Conservation (phyloP, 768 basidiomycete species). For the Naganishia onofrii region DNA sequence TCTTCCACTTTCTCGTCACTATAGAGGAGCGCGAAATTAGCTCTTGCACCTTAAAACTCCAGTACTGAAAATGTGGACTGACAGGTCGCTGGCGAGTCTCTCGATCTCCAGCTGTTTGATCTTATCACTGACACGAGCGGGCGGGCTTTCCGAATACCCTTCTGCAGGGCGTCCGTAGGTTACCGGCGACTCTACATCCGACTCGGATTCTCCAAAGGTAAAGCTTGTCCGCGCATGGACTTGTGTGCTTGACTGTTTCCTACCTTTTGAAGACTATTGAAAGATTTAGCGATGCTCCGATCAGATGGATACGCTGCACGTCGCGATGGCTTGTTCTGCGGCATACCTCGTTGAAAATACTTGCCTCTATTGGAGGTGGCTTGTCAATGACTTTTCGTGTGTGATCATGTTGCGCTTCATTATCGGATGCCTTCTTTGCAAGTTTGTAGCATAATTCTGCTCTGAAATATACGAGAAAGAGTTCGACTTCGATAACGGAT, state of each 20-base stretch:
- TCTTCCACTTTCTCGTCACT: slow-evolving; percentile 80
- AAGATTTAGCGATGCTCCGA: neutral
- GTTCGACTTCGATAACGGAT: neutral
- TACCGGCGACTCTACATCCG: neutral
- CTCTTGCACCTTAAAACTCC: neutral
- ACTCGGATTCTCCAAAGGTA: slow-evolving; percentile 6
- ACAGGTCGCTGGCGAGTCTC: slow-evolving; percentile 77
- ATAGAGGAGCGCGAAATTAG: slow-evolving; percentile 59
- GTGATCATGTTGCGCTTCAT: neutral
- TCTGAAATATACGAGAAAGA: neutral
- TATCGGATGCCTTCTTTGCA: neutral
- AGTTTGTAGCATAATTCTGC: slow-evolving; percentile 1
- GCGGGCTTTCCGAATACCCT: neutral
- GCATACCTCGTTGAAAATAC: neutral
- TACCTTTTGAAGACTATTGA: neutral
- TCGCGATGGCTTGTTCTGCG: neutral
- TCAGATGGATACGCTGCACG: too few species aligned
- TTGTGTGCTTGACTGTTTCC: neutral
- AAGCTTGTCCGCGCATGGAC: neutral
- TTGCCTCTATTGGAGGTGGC: neutral
- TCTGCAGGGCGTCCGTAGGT: neutral
- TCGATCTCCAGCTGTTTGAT: slow-evolving; percentile 64
- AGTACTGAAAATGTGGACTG: slow-evolving; percentile 52
- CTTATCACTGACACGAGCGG: neutral
- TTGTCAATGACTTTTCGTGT: neutral